Conservation (phyloP, 2,329 filamentous ascomycete genomes). For the Fusarium sarcochroum region DNA sequence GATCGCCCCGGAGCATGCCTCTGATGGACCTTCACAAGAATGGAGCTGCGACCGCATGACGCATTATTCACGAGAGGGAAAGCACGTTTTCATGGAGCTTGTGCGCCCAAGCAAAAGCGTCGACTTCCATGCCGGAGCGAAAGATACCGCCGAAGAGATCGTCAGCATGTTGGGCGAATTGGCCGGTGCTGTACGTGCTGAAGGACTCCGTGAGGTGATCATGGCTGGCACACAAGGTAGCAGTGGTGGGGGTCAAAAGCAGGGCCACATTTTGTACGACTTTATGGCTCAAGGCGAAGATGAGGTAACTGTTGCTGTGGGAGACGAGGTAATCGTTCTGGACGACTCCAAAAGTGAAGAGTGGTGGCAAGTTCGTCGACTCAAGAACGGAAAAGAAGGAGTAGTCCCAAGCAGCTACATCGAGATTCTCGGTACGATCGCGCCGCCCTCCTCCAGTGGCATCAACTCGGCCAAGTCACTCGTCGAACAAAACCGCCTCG, state of each 20-base stretch:
- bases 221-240: slow-evolving; percentile 77
- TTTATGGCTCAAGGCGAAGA: slow-evolving; percentile 98
- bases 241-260: slow-evolving; percentile 68
- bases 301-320: slow-evolving; percentile 91
- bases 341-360: slow-evolving; percentile 95
- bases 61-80: slow-evolving; percentile 98
- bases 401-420: slow-evolving; percentile 98
- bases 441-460: slow-evolving; percentile 64
- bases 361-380: slow-evolving; percentile 95
- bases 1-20: slow-evolving; percentile 87
- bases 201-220: slow-evolving; percentile 86
- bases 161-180: slow-evolving; percentile 89
- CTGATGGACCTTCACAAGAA: slow-evolving; percentile 88
- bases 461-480: slow-evolving; percentile 70
- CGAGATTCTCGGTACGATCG: slow-evolving; percentile 81
- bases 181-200: slow-evolving; percentile 86
- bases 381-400: slow-evolving; percentile 94
- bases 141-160: slow-evolving; percentile 96
- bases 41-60: slow-evolving; percentile 96
- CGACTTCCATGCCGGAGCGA: slow-evolving; percentile 96
- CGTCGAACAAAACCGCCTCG: slow-evolving; percentile 82
- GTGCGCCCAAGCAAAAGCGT: slow-evolving; percentile 93
- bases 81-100: slow-evolving; percentile 96
- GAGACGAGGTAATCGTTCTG: slow-evolving; percentile 90
- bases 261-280: slow-evolving; percentile 90